Evolutionary conservation across 768 basidiomycete species (phyloP), one percentile per base, ranked within the genome.

Genomic region (Glaciozyma antarctica): DNA sequence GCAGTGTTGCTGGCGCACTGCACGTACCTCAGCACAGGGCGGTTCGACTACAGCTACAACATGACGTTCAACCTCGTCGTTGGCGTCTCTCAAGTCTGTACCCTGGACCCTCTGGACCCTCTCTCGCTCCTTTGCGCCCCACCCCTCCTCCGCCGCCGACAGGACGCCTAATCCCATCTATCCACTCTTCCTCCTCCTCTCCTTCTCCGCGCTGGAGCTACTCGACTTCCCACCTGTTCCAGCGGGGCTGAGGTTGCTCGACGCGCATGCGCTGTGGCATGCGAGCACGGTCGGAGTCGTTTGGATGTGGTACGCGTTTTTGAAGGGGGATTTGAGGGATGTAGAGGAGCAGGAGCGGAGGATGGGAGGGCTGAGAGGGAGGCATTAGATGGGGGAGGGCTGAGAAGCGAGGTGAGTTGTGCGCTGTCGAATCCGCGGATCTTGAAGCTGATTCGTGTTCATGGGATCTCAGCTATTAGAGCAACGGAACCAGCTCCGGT

Each of bases 211-310:
- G 1, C 80, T 99, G 41, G 94, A 99, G 73, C 75, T 99, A 5
- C 84, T 94, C 68, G 94, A 99, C 75, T 98, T 98, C 73, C 83
- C 91, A 0, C 88, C 71, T 0, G 10, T 38, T 44, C 44, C 64
- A 56, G 3, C 45, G 48, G 24, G 85, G 76, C 73, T 74, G n/a
- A 76, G 91, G 43, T 75, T 84, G 10, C 79, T 97, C 24, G 94
- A 98, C 74, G 91, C 93, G 0, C 95, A 97, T 76, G 81, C 90
- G 3, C 77, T 98, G 21, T 98, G 94, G 95, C 94, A 99, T 76
- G 79, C 88, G 12, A 81, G 84, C 5, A 99, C 94, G 0, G 86
- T 82, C 1, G 86, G 86, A 0, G 82, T 98, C 41, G 83, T 85
- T 5, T 73, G 81, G 55, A 79, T 82, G 54, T 97, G 94, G 92